These are phyloP conservation scores for Paspalum vaginatum DNA, from an alignment of 176 grass and related monocot genomes.

Conservation along the genomic window DNA sequence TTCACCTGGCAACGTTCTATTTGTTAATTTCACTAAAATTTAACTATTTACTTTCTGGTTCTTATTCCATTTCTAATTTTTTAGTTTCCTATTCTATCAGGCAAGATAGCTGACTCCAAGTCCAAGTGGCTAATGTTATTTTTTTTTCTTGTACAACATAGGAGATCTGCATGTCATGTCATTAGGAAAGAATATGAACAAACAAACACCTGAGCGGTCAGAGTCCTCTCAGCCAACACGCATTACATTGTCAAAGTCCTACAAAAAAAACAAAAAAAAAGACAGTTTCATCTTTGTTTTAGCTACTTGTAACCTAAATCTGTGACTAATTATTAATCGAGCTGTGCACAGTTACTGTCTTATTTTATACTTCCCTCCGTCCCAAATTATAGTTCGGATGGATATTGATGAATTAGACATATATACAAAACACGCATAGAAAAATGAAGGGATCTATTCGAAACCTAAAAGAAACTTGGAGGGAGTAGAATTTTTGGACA, in stretches of 20 bases:
- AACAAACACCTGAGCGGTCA: no score
- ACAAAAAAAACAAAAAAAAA: no score
- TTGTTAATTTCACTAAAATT: conserved; percentile 28
- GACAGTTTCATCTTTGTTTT: not conserved
- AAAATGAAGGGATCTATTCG: no score
- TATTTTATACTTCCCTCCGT: no score
- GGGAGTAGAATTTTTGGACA: not conserved
- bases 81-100: conserved; percentile 4
- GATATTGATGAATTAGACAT: no score
- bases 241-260: no score
- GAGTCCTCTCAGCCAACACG: no score
- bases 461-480: no score
- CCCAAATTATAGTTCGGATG: no score
- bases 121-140: conserved; percentile 20
- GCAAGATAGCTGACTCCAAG: not conserved
- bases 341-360: not conserved
- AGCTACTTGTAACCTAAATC: not conserved
- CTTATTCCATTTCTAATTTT: conserved; percentile 26
- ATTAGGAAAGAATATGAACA: no score
- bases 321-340: not conserved
- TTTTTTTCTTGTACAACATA: conserved; percentile 13
- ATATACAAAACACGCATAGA: no score
- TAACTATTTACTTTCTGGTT: conserved; percentile 1
- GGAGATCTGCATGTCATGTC: no score
- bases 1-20: not conserved